Evolutionary conservation across 2,329 filamentous ascomycete species (phyloP).

Genomic region (Cephalotrichum gorgonifer): DNA sequence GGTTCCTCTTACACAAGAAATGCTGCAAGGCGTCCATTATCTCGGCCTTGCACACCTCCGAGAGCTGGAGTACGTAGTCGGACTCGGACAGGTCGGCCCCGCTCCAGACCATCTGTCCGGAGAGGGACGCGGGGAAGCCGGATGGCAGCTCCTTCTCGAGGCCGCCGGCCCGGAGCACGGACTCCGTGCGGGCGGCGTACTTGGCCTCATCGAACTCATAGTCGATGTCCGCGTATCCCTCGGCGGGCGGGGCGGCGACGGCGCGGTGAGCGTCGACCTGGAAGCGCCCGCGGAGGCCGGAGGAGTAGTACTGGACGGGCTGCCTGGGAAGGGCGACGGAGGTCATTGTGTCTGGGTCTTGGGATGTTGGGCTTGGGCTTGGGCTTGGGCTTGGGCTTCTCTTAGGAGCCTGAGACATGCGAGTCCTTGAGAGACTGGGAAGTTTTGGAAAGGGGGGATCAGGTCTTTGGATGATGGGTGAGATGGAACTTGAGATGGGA

Average conservation of each 20-base stretch:
- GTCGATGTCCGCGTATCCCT: conserved; percentile 5
- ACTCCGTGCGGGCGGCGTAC: conserved; percentile 5
- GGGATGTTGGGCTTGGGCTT: background rate
- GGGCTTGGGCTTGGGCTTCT: background rate
- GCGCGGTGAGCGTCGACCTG: conserved; percentile 2
- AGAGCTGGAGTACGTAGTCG: conserved; percentile 2
- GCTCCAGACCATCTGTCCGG: conserved; percentile 7
- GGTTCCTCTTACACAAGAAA: conserved; percentile 6
- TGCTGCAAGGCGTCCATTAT: conserved; percentile 6
- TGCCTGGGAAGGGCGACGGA: background rate
- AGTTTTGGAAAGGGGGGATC: too few species aligned
- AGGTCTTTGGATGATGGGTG: background rate
- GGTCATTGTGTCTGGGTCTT: background rate
- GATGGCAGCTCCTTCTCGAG: conserved; percentile 4
- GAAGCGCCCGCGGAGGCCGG: conserved; percentile 4
- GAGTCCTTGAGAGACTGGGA: too few species aligned
- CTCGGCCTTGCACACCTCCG: conserved; percentile 3
- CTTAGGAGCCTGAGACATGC: too few species aligned
- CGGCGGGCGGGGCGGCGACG: background rate
- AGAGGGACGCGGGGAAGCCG: conserved; percentile 5
- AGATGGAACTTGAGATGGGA: background rate
- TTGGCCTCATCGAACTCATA: conserved; percentile 9
- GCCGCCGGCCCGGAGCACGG: conserved; percentile 2
- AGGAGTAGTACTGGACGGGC: conserved; percentile 5
- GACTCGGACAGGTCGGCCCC: conserved; percentile 5